Percentiles rank a stretch among this genome's conserved stretches.
phyloP scores from a whole-genome alignment of 2,329 filamentous ascomycete species.

The Fragosphaeria purpurea region DNA sequence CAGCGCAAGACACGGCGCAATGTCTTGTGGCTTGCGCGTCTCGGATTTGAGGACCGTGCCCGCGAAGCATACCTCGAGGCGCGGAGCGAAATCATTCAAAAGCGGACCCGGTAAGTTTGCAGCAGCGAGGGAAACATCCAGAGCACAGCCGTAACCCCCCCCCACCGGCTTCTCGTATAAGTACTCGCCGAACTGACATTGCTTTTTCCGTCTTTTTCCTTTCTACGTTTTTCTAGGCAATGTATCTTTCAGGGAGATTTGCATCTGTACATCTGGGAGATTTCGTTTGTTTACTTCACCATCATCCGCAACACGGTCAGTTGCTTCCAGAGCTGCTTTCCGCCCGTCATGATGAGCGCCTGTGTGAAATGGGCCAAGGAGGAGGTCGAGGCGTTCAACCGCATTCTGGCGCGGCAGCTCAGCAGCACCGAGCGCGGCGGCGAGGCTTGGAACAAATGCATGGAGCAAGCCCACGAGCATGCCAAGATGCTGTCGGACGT shows the following conservation, averaged over 20 bases:
- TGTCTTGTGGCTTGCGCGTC: slow-evolving; percentile 70
- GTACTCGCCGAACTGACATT: too few species aligned
- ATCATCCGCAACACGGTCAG: slow-evolving; percentile 87
- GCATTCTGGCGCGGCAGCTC: slow-evolving; percentile 69
- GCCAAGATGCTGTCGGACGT: slow-evolving; percentile 72
- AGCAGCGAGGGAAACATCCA: too few species aligned
- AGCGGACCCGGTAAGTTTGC: slow-evolving; percentile 62
- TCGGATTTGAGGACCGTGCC: slow-evolving; percentile 85
- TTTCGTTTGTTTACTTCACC: slow-evolving; percentile 92
- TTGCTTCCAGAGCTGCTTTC: slow-evolving; percentile 81
- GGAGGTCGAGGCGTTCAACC: slow-evolving; percentile 84
- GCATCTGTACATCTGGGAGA: slow-evolving; percentile 85
- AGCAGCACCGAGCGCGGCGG: slow-evolving; percentile 74
- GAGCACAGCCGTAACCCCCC: too few species aligned
- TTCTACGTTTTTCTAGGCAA: slow-evolving; percentile 46
- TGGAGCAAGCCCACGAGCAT: slow-evolving; percentile 72
- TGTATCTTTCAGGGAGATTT: slow-evolving; percentile 93
- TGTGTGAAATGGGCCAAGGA: slow-evolving; percentile 99
- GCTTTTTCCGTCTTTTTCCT: neutral
- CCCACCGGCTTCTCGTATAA: too few species aligned
- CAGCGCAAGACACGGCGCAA: slow-evolving; percentile 69
- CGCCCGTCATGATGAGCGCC: slow-evolving; percentile 77
- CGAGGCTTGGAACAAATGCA: slow-evolving; percentile 70
- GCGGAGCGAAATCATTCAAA: slow-evolving; percentile 66
- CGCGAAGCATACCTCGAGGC: slow-evolving; percentile 78